These are phyloP conservation scores for Phlyctochytrium arcticum DNA, from an alignment of 192 early-diverging fungal species.

Conservation along the genomic window DNA sequence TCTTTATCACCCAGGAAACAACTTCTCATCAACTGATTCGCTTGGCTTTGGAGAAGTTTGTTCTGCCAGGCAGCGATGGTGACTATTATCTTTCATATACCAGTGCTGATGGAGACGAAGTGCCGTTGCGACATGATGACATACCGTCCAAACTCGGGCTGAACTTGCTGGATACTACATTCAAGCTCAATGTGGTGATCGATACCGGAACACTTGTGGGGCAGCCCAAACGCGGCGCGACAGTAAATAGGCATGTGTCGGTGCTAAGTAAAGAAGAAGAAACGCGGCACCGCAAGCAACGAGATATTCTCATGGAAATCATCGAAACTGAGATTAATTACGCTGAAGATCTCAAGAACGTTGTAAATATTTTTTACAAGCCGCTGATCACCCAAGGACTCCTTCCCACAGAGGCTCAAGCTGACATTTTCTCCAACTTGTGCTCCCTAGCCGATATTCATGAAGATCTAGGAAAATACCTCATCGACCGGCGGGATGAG, in stretches of 20 bases:
- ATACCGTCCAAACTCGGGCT: slow-evolving; percentile 5
- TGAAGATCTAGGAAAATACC: slow-evolving; percentile 16
- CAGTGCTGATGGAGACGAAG: slow-evolving; percentile 21
- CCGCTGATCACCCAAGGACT: slow-evolving; percentile 25
- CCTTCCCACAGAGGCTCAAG: not conserved
- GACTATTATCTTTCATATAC: slow-evolving; percentile 30
- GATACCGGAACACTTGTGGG: slow-evolving; percentile 4
- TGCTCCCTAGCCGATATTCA: slow-evolving; percentile 35
- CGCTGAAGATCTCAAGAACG: slow-evolving; percentile 27
- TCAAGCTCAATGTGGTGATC: slow-evolving; percentile 15
- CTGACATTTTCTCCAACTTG: slow-evolving; percentile 38
- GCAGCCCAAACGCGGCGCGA: not conserved
- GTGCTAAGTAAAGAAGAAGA: slow-evolving; percentile 17
- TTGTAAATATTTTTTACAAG: slow-evolving; percentile 27
- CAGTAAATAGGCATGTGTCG: not conserved
- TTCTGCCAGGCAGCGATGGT: slow-evolving; percentile 29
- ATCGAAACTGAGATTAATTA: slow-evolving; percentile 38
- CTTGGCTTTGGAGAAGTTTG: slow-evolving; percentile 30
- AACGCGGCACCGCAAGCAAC: slow-evolving; percentile 24
- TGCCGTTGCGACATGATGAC: slow-evolving; percentile 34
- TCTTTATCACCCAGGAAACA: slow-evolving; percentile 32
- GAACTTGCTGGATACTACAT: slow-evolving; percentile 20
- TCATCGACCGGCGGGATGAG: slow-evolving; percentile 28
- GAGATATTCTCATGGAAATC: slow-evolving; percentile 36
- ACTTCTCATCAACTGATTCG: slow-evolving; percentile 27